A percentile compares a stretch with the other conserved stretches of the same genome.
phyloP scores from a whole-genome alignment of 306 rosid genomes.

The Vigna reflexopilosa region DNA sequence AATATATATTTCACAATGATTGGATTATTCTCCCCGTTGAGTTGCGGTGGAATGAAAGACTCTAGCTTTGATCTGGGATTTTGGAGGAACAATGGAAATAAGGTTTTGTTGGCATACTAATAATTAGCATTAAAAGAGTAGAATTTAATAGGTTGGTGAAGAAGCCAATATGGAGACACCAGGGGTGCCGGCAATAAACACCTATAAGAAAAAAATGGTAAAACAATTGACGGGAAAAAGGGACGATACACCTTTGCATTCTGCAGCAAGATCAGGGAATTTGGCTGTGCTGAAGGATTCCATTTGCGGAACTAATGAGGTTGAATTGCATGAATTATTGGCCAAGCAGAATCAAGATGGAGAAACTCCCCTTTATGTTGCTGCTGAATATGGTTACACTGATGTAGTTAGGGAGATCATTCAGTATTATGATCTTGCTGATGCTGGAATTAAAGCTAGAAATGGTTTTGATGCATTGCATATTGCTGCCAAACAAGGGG shows the following conservation, averaged over 20 bases:
- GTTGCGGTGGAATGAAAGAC: slow-evolving; percentile 44
- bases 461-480: slow-evolving; percentile 95
- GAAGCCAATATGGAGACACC: slow-evolving; percentile 54
- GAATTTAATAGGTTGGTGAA: slow-evolving; percentile 23
- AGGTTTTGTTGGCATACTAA: slow-evolving; percentile 22
- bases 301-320: slow-evolving; percentile 53
- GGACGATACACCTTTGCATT: slow-evolving; percentile 81
- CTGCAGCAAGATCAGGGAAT: slow-evolving; percentile 83
- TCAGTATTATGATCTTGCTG: slow-evolving; percentile 71
- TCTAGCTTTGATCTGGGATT: slow-evolving; percentile 59
- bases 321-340: slow-evolving; percentile 58
- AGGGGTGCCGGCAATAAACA: slow-evolving; percentile 44
- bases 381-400: slow-evolving; percentile 86
- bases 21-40: slow-evolving; percentile 39
- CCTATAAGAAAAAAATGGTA: slow-evolving; percentile 77
- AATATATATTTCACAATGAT: slow-evolving; percentile 40
- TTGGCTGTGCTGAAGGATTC: slow-evolving; percentile 52
- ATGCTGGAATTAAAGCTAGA: slow-evolving; percentile 84
- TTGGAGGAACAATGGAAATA: slow-evolving; percentile 52
- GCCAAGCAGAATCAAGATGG: slow-evolving; percentile 84
- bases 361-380: slow-evolving; percentile 87
- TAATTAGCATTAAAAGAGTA: slow-evolving; percentile 34
- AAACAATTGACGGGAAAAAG: slow-evolving; percentile 93
- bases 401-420: slow-evolving; percentile 88
- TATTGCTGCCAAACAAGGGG: slow-evolving; percentile 98